Evolutionary conservation across 2,329 filamentous ascomycete genomes (phyloP).

Genomic region (Fusarium sp.): DNA sequence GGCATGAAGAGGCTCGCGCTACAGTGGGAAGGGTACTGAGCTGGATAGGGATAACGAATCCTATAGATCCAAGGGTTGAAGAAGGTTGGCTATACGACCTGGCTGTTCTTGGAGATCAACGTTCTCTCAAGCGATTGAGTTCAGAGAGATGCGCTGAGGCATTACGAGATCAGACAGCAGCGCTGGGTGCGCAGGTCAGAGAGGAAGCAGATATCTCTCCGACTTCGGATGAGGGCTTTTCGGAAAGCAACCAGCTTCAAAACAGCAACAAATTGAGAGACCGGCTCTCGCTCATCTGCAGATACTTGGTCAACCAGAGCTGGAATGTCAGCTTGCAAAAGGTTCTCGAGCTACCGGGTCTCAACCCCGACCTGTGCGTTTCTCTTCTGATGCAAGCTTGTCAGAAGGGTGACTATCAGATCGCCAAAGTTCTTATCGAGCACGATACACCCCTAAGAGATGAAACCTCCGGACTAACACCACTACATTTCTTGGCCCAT

Average conservation of each 20-base stretch:
- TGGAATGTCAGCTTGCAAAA: not conserved
- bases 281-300: not conserved
- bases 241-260: not conserved
- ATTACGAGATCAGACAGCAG: accelerated
- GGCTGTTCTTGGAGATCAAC: not conserved
- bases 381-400: not conserved
- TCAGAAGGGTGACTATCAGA: not conserved
- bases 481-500: not conserved
- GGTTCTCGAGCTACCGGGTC: accelerated
- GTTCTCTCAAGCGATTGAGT: not conserved
- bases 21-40: not conserved
- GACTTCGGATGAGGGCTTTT: not conserved
- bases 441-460: not conserved
- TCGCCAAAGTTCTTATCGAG: not conserved
- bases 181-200: accelerated
- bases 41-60: not conserved
- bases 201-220: not conserved
- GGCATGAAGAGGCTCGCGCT: not conserved
- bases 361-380: not conserved
- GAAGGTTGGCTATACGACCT: not conserved
- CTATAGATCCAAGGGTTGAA: not conserved
- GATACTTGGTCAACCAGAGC: not conserved
- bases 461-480: not conserved
- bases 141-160: not conserved
- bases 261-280: not conserved